phyloP scores from a whole-genome alignment of 169 alveolate species.

The Plasmodium gonderi region DNA sequence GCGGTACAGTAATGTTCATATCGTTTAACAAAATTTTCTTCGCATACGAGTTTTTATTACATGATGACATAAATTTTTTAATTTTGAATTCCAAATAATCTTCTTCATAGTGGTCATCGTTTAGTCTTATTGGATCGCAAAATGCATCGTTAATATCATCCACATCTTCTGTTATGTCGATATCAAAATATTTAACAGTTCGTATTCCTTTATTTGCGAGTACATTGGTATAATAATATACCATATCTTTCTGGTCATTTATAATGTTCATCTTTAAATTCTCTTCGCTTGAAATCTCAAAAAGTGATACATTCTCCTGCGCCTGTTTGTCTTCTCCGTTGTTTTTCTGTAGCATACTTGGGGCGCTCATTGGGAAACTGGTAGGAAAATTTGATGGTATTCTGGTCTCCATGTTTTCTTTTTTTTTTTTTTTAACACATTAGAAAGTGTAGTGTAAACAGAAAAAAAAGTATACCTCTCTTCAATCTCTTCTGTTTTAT shows the following conservation, averaged over 20 bases:
- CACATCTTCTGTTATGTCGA: conserved; percentile 58
- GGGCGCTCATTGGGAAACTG: background rate
- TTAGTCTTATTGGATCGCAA: conserved; percentile 3
- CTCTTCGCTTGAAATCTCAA: conserved; percentile 36
- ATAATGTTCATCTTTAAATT: conserved; percentile 44
- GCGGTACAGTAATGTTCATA: conserved; percentile 22
- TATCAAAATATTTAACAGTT: conserved; percentile 58
- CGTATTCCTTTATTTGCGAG: conserved; percentile 20
- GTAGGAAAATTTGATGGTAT: no score
- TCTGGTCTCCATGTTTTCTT: no score
- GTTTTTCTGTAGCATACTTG: background rate
- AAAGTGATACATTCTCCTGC: conserved; percentile 5
- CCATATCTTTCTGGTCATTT: conserved; percentile 8
- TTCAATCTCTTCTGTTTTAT: no score
- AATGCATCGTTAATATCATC: conserved; percentile 46
- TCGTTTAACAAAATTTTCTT: conserved; percentile 20
- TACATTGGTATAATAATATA: conserved; percentile 13
- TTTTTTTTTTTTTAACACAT: no score
- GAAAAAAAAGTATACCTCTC: no score
- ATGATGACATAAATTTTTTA: conserved; percentile 12
- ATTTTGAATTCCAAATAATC: conserved; percentile 36
- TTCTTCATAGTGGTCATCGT: conserved; percentile 2
- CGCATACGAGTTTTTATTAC: background rate
- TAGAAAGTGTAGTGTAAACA: no score
- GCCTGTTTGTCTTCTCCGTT: background rate